Base-by-base conservation (phyloP, 768 basidiomycete genomes). In the Lactarius hatsudake region DNA sequence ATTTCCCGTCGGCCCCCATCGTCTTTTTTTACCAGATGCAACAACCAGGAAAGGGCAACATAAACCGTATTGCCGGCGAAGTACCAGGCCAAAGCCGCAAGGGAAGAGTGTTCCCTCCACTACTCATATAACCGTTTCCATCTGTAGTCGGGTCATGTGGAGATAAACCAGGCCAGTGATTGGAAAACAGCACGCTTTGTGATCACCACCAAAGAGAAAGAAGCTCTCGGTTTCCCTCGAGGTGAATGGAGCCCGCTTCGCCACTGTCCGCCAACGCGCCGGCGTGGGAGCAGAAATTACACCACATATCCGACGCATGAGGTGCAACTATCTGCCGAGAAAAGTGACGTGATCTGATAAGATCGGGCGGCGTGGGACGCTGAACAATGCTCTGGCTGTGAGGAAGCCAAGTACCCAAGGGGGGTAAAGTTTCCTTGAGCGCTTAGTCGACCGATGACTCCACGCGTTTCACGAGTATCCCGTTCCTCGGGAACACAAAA, bases 191-290 rank as follows among this genome's bases (percentile, higher is more conserved):
- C 51, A 28, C 13, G 13, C 23, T 15, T 53, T 53, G 23, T 53
- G 51, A 53, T 53, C 23, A 5, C 51, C 51, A 15, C 10, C 51
- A 13, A 51, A 51, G 36, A 38, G 36, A 13, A 15, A 51, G 51
- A 53, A 53, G 51, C 26, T 53, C 51, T 26, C 26, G 26, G 51
- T 26, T 51, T 51, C 23, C 48, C 48, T 51, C 12, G 5, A 51
- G 48, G 48, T 23, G n/a, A 48, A 48, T 45, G 43, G 20, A 20
- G 18, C 45, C 45, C 10, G n/a, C 20, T 51, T 15, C 51, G 26
- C 51, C 51, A 7, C 38, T 17, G 17, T n/a, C 36, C 30, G 66
- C 66, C 66, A 63, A 23, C 28, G 66, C 58, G 66, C 66, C 51
- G 66, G 65, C 23, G 61, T 66, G 65, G 45, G 65, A 62, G 32